Conservation (phyloP, 768 basidiomycete species). For the Termitomyces sp. region DNA sequence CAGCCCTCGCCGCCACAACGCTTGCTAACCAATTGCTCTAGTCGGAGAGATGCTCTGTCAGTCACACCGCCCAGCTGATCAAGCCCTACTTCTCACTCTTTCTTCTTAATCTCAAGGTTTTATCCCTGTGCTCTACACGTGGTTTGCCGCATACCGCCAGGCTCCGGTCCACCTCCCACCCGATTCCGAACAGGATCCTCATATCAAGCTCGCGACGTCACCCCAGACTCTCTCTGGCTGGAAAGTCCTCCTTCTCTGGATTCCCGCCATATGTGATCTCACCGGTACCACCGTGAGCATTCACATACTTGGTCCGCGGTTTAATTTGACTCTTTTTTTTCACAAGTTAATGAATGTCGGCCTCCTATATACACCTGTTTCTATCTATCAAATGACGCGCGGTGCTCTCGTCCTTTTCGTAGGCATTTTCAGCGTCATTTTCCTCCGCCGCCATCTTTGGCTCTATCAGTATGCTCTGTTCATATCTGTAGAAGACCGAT, state of each 20-base stretch:
- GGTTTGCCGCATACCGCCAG: slow-evolving; percentile 44
- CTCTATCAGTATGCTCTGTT: slow-evolving; percentile 64
- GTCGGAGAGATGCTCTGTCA: slow-evolving; percentile 93
- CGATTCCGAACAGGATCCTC: slow-evolving; percentile 41
- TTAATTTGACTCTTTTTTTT: slow-evolving; percentile 3
- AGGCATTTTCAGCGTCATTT: slow-evolving; percentile 84
- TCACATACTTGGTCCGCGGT: slow-evolving; percentile 4
- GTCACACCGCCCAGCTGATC: slow-evolving; percentile 29
- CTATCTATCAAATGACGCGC: slow-evolving; percentile 95
- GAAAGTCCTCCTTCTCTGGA: slow-evolving; percentile 75
- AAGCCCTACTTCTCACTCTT: slow-evolving; percentile 18
- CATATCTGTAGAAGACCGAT: not conserved
- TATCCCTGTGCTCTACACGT: slow-evolving; percentile 74
- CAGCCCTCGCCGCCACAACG: slow-evolving; percentile 13
- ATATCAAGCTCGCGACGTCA: slow-evolving; percentile 25
- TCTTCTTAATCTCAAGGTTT: slow-evolving; percentile 54
- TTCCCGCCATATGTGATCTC: slow-evolving; percentile 86
- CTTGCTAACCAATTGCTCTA: slow-evolving; percentile 30
- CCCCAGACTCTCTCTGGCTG: slow-evolving; percentile 55
- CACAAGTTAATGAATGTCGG: slow-evolving; percentile 87
- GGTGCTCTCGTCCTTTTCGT: slow-evolving; percentile 94
- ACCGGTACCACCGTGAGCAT: slow-evolving; percentile 79
- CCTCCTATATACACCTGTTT: slow-evolving; percentile 92
- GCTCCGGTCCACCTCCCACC: slow-evolving; percentile 50
- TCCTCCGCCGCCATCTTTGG: slow-evolving; percentile 81